Base-by-base conservation (phyloP, 2,329 filamentous ascomycete genomes). In the Aspergillus fischeri region DNA sequence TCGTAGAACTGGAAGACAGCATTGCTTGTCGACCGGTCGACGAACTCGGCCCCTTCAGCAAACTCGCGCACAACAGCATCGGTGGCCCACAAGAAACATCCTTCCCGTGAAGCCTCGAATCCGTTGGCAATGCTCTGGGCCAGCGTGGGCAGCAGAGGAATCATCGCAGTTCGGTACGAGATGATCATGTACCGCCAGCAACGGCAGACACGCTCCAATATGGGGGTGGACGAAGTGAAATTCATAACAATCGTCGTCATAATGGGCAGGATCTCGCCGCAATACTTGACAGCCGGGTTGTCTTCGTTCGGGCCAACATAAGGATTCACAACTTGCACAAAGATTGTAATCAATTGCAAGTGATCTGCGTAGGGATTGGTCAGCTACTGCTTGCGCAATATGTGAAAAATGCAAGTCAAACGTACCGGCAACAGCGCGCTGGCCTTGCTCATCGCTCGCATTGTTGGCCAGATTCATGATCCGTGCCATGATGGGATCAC, bases 11-110 rank as follows among this genome's bases (percentile, higher is more conserved):
- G 84, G 76, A 95, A 99, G 55, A 99, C 95, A 62, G 89, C 89
- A 54, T 91, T 86, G 17, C 90, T 90, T 5, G 91, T 95, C n/a
- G 83, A 80, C 52, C 87, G 83, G 54, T 93, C 88, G 21, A 97
- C 90, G 59, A 90, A 86, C 65, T 96, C 92, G 45, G 90, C 86
- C 45, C 93, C 92, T 66, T 96, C 91, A 0, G 91, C 94, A 70
- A 97, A 99, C 73, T 99, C 94, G 58, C 94, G 89, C 29, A 99
- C 83, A 61, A 99, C 95, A 8, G 93, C 91, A 63, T 92, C 90
- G 2, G 93, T 97, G 1, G 94, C 93, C 94, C 94, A 99, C n/a
- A 99, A 81, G 81, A 99, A 99, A 73, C 93, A 97, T 11, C 94
- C 94, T 75, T 99, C 93, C 59, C 87, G 85, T 10, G 93, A 97